A percentile compares a stretch with the other conserved stretches of the same genome.
Conservation (phyloP, 208 protist species). For the Trypanosomatidae sp. region DNA sequence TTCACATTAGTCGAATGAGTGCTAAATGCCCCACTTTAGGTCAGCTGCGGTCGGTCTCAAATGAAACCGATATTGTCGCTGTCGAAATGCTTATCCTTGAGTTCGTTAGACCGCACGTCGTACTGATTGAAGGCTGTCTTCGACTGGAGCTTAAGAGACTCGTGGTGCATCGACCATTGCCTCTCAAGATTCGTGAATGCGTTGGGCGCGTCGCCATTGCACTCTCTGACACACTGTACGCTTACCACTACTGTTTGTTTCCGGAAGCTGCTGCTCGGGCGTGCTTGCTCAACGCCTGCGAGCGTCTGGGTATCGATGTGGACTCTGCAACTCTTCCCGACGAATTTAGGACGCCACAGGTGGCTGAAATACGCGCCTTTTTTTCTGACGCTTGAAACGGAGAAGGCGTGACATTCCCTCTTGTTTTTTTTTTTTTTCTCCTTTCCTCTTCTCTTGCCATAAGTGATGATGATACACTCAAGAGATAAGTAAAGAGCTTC, state of each 20-base stretch:
- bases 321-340: conserved; percentile 16
- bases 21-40: conserved; percentile 6
- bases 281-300: conserved; percentile 44
- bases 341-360: conserved; percentile 17
- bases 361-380: conserved; percentile 11
- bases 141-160: conserved; percentile 55
- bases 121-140: conserved; percentile 77
- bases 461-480: neutral
- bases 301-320: conserved; percentile 13
- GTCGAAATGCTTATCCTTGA: conserved; percentile 68
- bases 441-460: neutral
- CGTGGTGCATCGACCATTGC: conserved; percentile 13
- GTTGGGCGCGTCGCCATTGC: conserved; percentile 54
- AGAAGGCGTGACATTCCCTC: neutral
- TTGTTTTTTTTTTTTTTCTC: conserved; percentile 13
- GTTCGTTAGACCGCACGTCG: conserved; percentile 49
- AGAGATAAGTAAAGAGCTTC: neutral
- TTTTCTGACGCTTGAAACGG: conserved; percentile 1
- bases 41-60: conserved; percentile 8
- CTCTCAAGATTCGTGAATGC: conserved; percentile 33
- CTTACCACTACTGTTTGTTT: conserved; percentile 51
- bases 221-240: conserved; percentile 55
- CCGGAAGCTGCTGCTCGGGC: conserved; percentile 65
- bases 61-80: conserved; percentile 55
- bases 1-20: conserved; percentile 58